phyloP scores from a whole-genome alignment of 441 rosid species.

The Flueggea neowawraea region DNA sequence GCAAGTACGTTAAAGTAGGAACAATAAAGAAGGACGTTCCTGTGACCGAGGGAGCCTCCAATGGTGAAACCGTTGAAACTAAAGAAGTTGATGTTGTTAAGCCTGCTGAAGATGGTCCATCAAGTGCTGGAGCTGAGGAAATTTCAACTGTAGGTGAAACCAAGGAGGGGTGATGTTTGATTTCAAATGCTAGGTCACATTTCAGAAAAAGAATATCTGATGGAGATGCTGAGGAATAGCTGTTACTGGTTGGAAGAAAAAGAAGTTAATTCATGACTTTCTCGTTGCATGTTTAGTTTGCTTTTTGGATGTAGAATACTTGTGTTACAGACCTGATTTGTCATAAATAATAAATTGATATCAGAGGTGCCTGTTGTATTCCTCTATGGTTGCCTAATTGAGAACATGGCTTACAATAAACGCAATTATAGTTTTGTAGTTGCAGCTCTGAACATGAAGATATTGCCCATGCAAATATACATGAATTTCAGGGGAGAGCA shows the following conservation, averaged over 20 bases:
- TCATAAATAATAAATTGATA: too few species aligned
- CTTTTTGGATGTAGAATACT: too few species aligned
- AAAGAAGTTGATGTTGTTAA: constrained; percentile 34
- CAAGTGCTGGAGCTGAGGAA: constrained; percentile 23
- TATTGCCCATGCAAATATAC: too few species aligned
- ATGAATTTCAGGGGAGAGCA: too few species aligned
- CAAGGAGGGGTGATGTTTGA: constrained; percentile 28
- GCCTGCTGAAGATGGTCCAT: constrained; percentile 44
- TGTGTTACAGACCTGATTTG: too few species aligned
- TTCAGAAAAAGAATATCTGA: not conserved
- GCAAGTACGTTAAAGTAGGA: constrained; percentile 88
- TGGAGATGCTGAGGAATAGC: not conserved
- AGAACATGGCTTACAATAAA: too few species aligned
- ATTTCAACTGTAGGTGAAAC: constrained; percentile 22
- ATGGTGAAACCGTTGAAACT: constrained; percentile 37
- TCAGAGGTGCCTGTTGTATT: too few species aligned
- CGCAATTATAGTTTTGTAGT: too few species aligned
- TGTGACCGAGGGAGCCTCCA: constrained; percentile 42
- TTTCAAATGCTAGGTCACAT: not conserved
- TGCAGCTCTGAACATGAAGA: too few species aligned
- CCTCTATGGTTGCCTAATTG: too few species aligned
- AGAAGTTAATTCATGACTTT: too few species aligned
- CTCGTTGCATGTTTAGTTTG: too few species aligned
- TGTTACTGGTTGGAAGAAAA: not conserved
- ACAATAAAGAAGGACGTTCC: constrained; percentile 43